These are phyloP conservation scores for Lobosporangium transversale DNA, from an alignment of 192 early-diverging fungal genomes.

Conservation along the genomic window DNA sequence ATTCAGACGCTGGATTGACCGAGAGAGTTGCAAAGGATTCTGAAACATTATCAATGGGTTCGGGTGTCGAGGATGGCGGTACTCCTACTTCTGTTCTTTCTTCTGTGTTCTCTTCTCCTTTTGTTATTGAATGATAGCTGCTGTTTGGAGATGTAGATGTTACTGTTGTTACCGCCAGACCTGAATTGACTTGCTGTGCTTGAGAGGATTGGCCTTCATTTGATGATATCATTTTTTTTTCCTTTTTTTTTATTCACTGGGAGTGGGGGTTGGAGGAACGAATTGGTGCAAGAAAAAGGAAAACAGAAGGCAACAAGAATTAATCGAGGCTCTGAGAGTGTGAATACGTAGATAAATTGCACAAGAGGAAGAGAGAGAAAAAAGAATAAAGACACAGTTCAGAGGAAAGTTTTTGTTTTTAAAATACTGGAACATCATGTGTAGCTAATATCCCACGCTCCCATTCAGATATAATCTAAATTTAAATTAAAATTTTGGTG, in stretches of 20 bases:
- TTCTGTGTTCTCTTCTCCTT: background rate
- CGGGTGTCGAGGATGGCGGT: background rate
- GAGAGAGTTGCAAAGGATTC: background rate
- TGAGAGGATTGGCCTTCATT: background rate
- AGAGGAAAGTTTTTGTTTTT: background rate
- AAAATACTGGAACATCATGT: background rate
- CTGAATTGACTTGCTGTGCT: background rate
- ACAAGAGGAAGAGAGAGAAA: background rate
- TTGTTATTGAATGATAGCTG: background rate
- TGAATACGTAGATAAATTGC: background rate
- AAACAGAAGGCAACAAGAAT: background rate
- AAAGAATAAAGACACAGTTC: background rate
- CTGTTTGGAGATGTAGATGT: background rate
- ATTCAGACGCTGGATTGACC: constrained; percentile 4
- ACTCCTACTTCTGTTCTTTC: background rate
- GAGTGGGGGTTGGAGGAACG: background rate
- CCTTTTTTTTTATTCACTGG: too few species aligned
- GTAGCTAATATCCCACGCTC: background rate
- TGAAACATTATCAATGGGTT: background rate
- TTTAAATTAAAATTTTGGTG: too few species aligned
- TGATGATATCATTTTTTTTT: background rate
- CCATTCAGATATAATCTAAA: too few species aligned
- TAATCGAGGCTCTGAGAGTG: too few species aligned
- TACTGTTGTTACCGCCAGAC: background rate
- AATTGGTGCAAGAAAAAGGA: background rate